Base-by-base conservation (phyloP, 768 basidiomycete genomes). In the Boletus pseudopeckii region DNA sequence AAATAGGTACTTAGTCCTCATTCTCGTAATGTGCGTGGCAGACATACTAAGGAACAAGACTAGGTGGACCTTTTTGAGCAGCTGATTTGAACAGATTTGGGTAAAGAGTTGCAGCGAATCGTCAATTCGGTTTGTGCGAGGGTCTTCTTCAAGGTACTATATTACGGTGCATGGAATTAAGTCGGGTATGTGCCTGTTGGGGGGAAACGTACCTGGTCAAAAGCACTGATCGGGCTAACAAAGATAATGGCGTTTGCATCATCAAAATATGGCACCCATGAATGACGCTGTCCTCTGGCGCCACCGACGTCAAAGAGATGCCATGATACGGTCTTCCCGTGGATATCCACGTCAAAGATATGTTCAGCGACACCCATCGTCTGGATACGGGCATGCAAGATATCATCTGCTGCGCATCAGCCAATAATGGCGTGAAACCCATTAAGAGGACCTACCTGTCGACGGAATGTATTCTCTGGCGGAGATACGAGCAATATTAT, bases 311-410 rank as follows among this genome's bases (percentile, higher is more conserved):
- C 86, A 72, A 74, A 87, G 15, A 88, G 73, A 64, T 85, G 83
- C 85, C 85, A 88, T 14, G 85, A 83, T 13, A 90, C 86, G 26
- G 75, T 72, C 66, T 86, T 90, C 14, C 89, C 88, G 57, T 89
- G 86, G 39, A 91, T 81, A 44, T 85, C 82, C 22, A 92, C 85
- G 50, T 90, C 88, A 60, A 92, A 92, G 30, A 84, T 75, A 60
- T 92, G 90, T 68, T 92, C 90, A 0, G 88, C 80, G 5, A 93
- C 86, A 1, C 90, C 90, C 85, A 93, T 90, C 7, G 90, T 93
- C 65, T 92, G 92, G 49, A 93, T 87, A 34, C 90, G 86, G n/a
- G 89, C 90, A 64, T 90, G 89, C 17, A 93, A 75, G 52, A 93
- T 90, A 64, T 93, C 90, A 68, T 92, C 90, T 90, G 55, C 22